Base-by-base conservation (phyloP, 2,329 filamentous ascomycete genomes). In the Aaosphaeria arxii region DNA sequence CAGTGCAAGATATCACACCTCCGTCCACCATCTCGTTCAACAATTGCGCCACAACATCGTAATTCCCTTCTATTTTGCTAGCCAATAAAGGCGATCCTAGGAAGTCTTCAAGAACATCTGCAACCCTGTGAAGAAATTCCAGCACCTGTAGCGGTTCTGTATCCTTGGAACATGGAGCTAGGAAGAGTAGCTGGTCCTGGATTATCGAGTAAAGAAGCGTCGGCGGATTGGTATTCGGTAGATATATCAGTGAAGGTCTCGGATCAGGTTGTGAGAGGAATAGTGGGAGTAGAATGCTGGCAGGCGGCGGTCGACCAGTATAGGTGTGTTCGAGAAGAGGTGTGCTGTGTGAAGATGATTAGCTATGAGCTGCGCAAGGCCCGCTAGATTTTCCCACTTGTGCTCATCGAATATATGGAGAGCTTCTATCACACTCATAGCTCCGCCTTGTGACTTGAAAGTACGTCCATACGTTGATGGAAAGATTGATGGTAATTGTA, bases 391-490 rank as follows among this genome's bases (percentile, higher is more conserved):
- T 36, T 42, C 59, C 81, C 76, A 95, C 91, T 91, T 90, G 74
- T 91, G 85, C 77, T 96, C 91, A 82, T 97, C 91, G 73, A 88
- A 96, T 70, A 99, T 91, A 77, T 97, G 92, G 65, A 99, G 80
- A 69, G 92, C 94, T 78, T 97, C 92, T 67, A 99, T 88, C 67
- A 88, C 84, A 75, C 89, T 74, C 76, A 79, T 79, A 48, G 45
- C 71, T 50, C 38, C 31, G 24, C 28, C 11, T 32, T 47, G 50
- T 55, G 47, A 49, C 11, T 32, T 47, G 50, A 54, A 47, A 49
- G 49, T 49, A 49, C 40, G 31, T 40, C 49, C 53, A 54, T 55
- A 63, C 59, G 50, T 43, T 48, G 42, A 52, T 42, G 49, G 43
- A 30, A 11, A 17, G 39, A 40, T 7, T 32, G 7, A 9, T 11